phyloP scores from a whole-genome alignment of 1,284 basidiomycete species.

The Golubevia sp. region DNA sequence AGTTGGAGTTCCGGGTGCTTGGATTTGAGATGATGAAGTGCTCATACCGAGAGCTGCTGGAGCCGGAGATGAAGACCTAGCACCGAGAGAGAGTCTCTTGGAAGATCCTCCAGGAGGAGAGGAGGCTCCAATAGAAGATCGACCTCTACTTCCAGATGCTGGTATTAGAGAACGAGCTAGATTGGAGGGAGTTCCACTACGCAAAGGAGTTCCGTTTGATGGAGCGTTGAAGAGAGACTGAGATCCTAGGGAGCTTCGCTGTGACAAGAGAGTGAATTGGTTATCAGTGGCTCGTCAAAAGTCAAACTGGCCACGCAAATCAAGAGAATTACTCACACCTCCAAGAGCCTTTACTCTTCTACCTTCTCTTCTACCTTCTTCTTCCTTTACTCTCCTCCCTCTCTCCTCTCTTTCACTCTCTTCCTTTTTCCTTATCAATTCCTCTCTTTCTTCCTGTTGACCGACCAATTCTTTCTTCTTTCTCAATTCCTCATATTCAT shows the following conservation, averaged over 20 bases:
- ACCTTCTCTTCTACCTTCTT: conserved; percentile 21
- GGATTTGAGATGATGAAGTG: background rate
- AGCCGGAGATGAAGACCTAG: background rate
- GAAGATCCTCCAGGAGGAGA: background rate
- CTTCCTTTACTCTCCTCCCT: conserved; percentile 16
- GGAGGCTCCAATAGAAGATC: background rate
- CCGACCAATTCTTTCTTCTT: conserved; percentile 34
- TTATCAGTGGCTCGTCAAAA: too few relatives aligned
- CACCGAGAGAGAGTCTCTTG: background rate
- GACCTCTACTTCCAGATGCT: background rate
- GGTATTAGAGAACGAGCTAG: background rate
- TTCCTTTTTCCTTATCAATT: too few relatives aligned
- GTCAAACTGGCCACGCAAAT: too few relatives aligned
- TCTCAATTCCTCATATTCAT: conserved; percentile 44
- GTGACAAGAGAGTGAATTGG: background rate
- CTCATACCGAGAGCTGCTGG: too few relatives aligned
- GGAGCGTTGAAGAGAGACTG: background rate
- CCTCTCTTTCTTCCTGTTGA: conserved; percentile 33
- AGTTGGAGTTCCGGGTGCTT: background rate
- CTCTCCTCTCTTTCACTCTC: too few relatives aligned
- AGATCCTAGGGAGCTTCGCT: background rate
- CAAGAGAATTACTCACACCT: background rate
- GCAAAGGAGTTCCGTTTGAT: background rate
- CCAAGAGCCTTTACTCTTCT: background rate
- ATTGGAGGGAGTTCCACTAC: background rate